Evolutionary conservation across 1,284 basidiomycete genomes (phyloP).

Genomic region (Trichosporon asahii): DNA sequence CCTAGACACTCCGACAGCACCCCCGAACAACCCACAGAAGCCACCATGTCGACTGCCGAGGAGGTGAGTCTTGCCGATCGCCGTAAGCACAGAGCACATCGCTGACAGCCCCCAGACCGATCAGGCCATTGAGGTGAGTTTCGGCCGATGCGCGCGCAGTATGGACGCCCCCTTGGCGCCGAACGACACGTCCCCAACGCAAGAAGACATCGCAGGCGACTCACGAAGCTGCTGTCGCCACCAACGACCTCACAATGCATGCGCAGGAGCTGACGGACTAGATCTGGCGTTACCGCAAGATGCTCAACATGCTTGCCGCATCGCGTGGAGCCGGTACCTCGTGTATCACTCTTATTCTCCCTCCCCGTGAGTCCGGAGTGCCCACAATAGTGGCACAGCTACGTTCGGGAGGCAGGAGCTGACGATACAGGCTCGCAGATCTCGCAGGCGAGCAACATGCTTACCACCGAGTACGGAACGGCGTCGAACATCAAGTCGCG

Average conservation of each 20-base stretch:
- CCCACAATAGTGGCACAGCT: background rate
- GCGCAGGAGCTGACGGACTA: conserved; percentile 28
- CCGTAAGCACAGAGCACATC: background rate
- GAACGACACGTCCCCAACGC: background rate
- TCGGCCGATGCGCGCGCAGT: background rate
- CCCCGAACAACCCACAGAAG: background rate
- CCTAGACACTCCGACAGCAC: background rate
- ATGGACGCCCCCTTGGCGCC: background rate
- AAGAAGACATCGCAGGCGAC: background rate
- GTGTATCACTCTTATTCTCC: conserved; percentile 98
- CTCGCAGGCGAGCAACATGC: conserved; percentile 87
- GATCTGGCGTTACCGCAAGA: conserved; percentile 93
- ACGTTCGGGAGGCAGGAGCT: no score
- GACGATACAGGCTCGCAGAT: conserved; percentile 72
- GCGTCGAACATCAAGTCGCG: conserved; percentile 99
- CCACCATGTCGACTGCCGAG: conserved; percentile 20
- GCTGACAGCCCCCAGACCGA: conserved; percentile 38
- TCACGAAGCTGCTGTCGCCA: background rate
- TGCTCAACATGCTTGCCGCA: conserved; percentile 88
- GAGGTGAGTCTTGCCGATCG: conserved; percentile 10
- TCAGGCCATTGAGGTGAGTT: conserved; percentile 46
- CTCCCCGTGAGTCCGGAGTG: conserved; percentile 64
- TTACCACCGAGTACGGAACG: conserved; percentile 96
- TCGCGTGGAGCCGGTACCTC: conserved; percentile 96
- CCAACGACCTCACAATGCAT: background rate